Evolutionary conservation across 2,329 filamentous ascomycete species (phyloP), one percentile per base, ranked within the genome.

Genomic region (Microcyclospora pomicola): DNA sequence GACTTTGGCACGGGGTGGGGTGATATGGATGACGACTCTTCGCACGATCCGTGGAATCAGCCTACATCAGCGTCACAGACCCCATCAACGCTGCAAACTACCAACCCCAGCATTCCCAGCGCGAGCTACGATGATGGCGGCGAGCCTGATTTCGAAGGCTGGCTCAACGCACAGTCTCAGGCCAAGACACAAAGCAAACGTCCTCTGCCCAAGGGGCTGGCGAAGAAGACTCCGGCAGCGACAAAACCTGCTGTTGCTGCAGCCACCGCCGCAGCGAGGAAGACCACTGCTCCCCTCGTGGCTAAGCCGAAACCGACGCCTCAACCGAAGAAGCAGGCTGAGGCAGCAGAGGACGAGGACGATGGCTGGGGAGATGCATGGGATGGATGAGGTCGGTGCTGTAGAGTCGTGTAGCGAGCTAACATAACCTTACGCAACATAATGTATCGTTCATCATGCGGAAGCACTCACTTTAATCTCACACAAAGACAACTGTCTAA

Each of bases 131-230:
- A 88, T 42, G 86, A 94, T 49, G 77, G 82, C 16, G 78, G 80
- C 2, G 88, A 98, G 58, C 88, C 88, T 0, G 91, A 96, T 59
- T 96, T 98, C 60, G 88, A 86, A 5, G 87, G 86, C 5, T 96
- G 91, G 87, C 62, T 96, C 15, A 86, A 84, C 10, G 86, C 87
- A 10, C 85, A 95, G 56, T 76, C 81, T 5, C 72, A 79, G 45
- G 74, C 81, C 45, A 95, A 92, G 64, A 69, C 69, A 52, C 59
- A 41, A 37, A 56, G 39, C 1, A 71, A 70, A 49, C 91, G 82
- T 47, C 65, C 79, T 2, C 56, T 96, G 38, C 87, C 88, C 0
- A 98, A 93, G 61, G 88, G 88, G 0, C 58, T 96, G 16, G 63
- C 68, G 1, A 94, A 92, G 60, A 62, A 62, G 42, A 52, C 60